phyloP scores from a whole-genome alignment of 495 filamentous ascomycete genomes.

The Podospora pseudoanserina region DNA sequence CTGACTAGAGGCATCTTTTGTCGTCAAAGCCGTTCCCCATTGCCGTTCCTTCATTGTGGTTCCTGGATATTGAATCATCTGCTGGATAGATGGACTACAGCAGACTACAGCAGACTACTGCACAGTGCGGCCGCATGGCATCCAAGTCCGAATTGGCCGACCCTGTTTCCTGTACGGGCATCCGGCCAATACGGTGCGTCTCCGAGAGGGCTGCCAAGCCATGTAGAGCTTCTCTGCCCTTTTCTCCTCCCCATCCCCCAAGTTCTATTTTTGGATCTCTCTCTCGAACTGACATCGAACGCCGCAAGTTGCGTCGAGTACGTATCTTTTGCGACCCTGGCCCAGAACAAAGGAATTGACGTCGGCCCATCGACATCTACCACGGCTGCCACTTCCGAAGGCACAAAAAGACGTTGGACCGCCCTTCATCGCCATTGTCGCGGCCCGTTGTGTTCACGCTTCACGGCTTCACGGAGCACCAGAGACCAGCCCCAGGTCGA shows the following conservation, averaged over 20 bases:
- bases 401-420: conserved; percentile 29
- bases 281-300: conserved; percentile 32
- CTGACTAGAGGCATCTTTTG: background rate
- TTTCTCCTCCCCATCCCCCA: conserved; percentile 4
- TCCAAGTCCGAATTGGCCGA: conserved; percentile 4
- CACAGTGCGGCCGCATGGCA: background rate
- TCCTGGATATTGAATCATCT: background rate
- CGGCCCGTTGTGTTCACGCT: conserved; percentile 17
- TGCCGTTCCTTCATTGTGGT: background rate
- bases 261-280: conserved; percentile 21
- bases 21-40: background rate
- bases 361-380: conserved; percentile 22
- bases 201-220: background rate
- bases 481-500: conserved; percentile 12
- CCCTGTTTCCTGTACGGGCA: background rate
- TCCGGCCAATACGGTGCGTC: background rate
- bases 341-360: conserved; percentile 28
- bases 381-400: conserved; percentile 24
- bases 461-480: conserved; percentile 12
- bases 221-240: conserved; percentile 2
- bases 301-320: conserved; percentile 29
- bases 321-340: conserved; percentile 26
- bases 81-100: background rate
- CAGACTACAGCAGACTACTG: background rate
- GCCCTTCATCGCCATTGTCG: conserved; percentile 25